A percentile compares a stretch with the other conserved stretches of the same genome.
Conservation (phyloP, 192 early-diverging fungal species). For the Phycomyces blakesleeanus region DNA sequence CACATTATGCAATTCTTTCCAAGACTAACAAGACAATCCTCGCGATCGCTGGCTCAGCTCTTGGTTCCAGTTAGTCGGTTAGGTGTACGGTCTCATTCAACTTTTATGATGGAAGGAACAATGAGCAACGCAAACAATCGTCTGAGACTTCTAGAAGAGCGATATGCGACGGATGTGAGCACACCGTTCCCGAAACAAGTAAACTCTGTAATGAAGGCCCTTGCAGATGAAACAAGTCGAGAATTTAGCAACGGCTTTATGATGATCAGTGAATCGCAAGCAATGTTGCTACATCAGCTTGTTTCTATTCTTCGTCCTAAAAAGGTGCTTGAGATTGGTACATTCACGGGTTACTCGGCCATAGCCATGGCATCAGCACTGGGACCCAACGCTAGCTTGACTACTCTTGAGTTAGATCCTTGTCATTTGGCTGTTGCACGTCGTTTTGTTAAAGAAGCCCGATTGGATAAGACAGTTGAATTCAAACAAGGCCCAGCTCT, state of each 20-base stretch:
- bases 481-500: conserved; percentile 41
- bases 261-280: conserved; percentile 48
- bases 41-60: neutral
- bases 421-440: conserved; percentile 43
- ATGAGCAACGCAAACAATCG: conserved; percentile 7
- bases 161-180: conserved; percentile 3
- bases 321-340: conserved; percentile 62
- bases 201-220: neutral
- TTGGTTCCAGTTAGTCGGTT: neutral
- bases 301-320: conserved; percentile 47
- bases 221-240: conserved; percentile 6
- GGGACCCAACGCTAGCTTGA: conserved; percentile 28
- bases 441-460: conserved; percentile 33
- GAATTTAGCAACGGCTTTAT: conserved; percentile 29
- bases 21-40: neutral
- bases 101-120: neutral
- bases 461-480: conserved; percentile 35
- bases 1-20: too few relatives aligned
- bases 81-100: neutral
- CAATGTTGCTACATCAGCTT: conserved; percentile 45
- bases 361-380: conserved; percentile 68
- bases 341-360: conserved; percentile 62
- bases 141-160: conserved; percentile 15
- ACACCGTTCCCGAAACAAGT: neutral
- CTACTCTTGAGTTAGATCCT: conserved; percentile 55